phyloP scores from a whole-genome alignment of 805 yeast genomes.

The Martiniozyma abietophila region DNA sequence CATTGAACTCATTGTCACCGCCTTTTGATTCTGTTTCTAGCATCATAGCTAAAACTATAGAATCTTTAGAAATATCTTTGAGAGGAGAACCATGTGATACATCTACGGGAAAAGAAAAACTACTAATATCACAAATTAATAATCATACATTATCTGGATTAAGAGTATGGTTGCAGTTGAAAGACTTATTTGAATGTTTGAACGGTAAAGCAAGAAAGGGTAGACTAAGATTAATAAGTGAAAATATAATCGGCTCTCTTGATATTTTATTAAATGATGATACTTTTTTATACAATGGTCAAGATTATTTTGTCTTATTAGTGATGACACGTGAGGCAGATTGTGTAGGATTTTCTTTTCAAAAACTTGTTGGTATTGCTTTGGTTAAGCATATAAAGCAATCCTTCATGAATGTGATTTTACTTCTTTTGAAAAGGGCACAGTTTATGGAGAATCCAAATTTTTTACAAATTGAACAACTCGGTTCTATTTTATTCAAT shows the following conservation, averaged over 20 bases:
- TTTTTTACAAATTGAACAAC: slow-evolving; percentile 4
- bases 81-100: slow-evolving; percentile 37
- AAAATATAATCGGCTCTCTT: slow-evolving; percentile 32
- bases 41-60: slow-evolving; percentile 44
- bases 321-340: slow-evolving; percentile 41
- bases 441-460: slow-evolving; percentile 2
- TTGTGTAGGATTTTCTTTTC: slow-evolving; percentile 35
- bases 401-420: slow-evolving; percentile 22
- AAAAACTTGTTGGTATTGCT: slow-evolving; percentile 40
- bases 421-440: slow-evolving; percentile 9
- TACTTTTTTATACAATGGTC: slow-evolving; percentile 24
- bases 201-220: slow-evolving; percentile 17
- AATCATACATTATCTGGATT: slow-evolving; percentile 53
- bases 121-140: slow-evolving; percentile 49
- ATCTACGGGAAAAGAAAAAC: slow-evolving; percentile 18
- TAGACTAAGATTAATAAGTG: slow-evolving; percentile 21
- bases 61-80: slow-evolving; percentile 55
- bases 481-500: slow-evolving; percentile 1
- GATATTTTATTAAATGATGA: slow-evolving; percentile 44
- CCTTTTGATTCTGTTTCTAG: slow-evolving; percentile 26
- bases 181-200: slow-evolving; percentile 22
- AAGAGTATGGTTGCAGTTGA: slow-evolving; percentile 33
- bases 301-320: slow-evolving; percentile 46
- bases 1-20: slow-evolving; percentile 18
- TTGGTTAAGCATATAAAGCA: slow-evolving; percentile 48